A percentile compares a stretch with the other conserved stretches of the same genome.
Conservation (phyloP, 225 moss, liverwort and hornwort species). For the Climacium dendroides region DNA sequence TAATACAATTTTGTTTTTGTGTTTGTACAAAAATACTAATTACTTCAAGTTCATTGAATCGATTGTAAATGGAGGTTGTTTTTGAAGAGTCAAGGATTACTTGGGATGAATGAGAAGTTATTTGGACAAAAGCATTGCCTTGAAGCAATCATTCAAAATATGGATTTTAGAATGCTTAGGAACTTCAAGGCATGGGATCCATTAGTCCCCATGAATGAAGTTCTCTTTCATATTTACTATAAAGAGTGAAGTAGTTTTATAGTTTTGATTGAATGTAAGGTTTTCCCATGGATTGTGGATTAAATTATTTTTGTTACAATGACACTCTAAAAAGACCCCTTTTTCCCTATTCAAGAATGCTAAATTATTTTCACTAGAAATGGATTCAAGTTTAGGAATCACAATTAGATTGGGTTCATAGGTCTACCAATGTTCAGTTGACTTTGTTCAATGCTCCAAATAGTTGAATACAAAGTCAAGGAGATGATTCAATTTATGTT, state of each 20-base stretch:
- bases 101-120: too few species aligned
- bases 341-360: not conserved
- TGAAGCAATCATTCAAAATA: not conserved
- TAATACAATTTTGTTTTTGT: not conserved
- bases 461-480: not conserved
- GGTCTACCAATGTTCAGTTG: not conserved
- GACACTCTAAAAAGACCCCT: not conserved
- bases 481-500: not conserved
- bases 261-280: too few species aligned
- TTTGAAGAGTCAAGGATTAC: too few species aligned
- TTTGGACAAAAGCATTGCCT: too few species aligned
- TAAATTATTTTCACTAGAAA: not conserved
- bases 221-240: rapidly evolving
- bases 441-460: not conserved
- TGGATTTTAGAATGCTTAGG: not conserved
- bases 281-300: too few species aligned
- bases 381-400: rapidly evolving
- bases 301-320: not conserved
- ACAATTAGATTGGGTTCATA: not conserved
- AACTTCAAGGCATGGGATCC: not conserved
- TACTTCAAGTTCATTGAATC: not conserved
- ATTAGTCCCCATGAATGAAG: too few species aligned
- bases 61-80: too few species aligned
- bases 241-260: too few species aligned
- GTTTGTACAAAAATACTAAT: not conserved